These are phyloP conservation scores for Cinchona pubescens DNA, from an alignment of 257 asterid genomes.

Conservation along the genomic window DNA sequence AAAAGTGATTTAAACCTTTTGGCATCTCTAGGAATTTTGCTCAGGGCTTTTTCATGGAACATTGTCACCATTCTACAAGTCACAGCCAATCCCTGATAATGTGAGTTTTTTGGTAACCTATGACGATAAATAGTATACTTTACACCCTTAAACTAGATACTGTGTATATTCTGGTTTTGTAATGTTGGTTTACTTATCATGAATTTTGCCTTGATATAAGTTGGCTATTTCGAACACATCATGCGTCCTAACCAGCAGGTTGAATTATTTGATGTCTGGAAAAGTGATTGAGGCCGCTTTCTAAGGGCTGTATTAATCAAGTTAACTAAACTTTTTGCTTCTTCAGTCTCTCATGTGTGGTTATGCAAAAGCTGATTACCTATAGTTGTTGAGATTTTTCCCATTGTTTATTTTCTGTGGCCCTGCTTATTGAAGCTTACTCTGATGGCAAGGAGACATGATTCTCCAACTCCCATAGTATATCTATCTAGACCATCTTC, in stretches of 20 bases:
- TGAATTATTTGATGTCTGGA: neutral
- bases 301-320: neutral
- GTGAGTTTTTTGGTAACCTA: conserved; percentile 42
- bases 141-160: neutral
- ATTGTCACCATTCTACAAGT: conserved; percentile 65
- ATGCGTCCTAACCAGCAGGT: neutral
- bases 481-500: neutral
- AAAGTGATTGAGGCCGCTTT: neutral
- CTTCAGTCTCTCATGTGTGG: neutral
- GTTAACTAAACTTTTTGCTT: neutral
- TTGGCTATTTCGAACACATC: neutral
- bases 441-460: neutral
- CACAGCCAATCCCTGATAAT: conserved; percentile 73
- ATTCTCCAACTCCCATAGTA: neutral
- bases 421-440: neutral
- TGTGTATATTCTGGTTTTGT: neutral
- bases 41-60: conserved; percentile 49
- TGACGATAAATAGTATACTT: neutral
- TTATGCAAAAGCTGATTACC: neutral
- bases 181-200: neutral
- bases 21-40: conserved; percentile 70
- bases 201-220: neutral
- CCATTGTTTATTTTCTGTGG: neutral
- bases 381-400: neutral
- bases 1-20: conserved; percentile 11